Base-by-base conservation (phyloP, 306 rosid species). In the Spatholobus suberectus region DNA sequence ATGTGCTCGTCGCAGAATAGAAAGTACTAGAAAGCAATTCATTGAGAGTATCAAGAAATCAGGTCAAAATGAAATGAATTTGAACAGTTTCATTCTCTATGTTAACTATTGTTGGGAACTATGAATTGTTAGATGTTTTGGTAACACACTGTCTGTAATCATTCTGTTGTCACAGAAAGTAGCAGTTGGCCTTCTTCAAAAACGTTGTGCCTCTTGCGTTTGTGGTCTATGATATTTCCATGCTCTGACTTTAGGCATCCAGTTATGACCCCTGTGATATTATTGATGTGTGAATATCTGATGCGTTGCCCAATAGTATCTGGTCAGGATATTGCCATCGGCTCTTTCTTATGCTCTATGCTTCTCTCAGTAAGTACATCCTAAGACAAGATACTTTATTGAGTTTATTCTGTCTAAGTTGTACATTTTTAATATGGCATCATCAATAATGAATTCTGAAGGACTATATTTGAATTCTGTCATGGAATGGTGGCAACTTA, bases 181-280 rank as follows among this genome's bases (percentile, higher is more conserved):
- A 90, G 90, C 92, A 70, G 85, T 47, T 96, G 99, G 95, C 98
- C 99, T 88, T 90, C 98, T 75, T 89, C 95, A 65, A 96, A 94
- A 82, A 91, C 90, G 17, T 70, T 96, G 81, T 88, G 89, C 83
- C 99, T 96, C 87, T 79, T 96, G 83, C 93, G 94, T 77, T 91
- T 96, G 80, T 96, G 98, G 99, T 89, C 98, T 80, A 82, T 87
- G 89, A 88, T 91, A 90, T 94, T 88, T 89, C 92, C 99, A 68
- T 91, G 94, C 90, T 91, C 99, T 2, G 99, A 96, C 84, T 94
- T 89, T 76, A 91, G 97, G 79, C 99, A 94, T 76, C 94, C 87
- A 70, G 99, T 96, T 85, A 90, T 94, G 91, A 94, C 98, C 14
- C 98, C 96, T 9, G 92, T 87, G 72, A 70, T 87, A 78, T 71